Evolutionary conservation across 768 basidiomycete species (phyloP), one percentile per base, ranked within the genome.

Genomic region (Myochromella boudieri): DNA sequence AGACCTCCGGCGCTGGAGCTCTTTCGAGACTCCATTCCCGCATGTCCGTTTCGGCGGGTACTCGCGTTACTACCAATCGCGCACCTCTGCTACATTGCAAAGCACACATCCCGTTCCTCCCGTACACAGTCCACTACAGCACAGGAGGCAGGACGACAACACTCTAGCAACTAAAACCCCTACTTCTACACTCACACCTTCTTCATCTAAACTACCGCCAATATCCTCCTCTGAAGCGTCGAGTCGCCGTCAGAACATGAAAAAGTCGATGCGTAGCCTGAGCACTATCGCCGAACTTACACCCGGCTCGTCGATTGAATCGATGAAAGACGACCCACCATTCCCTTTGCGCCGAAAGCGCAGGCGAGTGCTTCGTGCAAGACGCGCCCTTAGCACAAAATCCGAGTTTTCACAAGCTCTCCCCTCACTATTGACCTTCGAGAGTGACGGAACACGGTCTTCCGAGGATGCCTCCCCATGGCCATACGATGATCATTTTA

Each of bases 41-140:
- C 59, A 59, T 4, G 68, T 75, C 24, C 60, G 66, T 2, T 55
- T 60, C 18, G 74, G 74, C 14, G 72, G 71, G n/a, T 75, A 75
- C 56, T 66, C 53, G 18, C 61, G 59, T 48, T 75, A 71, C 48
- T 75, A 75, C 52, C 54, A 57, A 34, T 51, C 50, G 11, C 55
- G 58, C 43, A 53, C 56, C 21, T 34, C 54, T 37, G 52, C 55
- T 3, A 37, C 49, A 21, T 55, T 46, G 10, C 56, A 46, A 44
- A 42, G 37, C 18, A 20, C 29, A 31, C 41, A 18, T 29, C 17
- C 41, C 3, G 18, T 18, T 15, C 46, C 28, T 32, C 28, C 18
- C 59, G 52, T 20, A 20, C 40, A 18, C 29, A 29, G n/a, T n/a
- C n/a, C n/a, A n/a, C n/a, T n/a, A n/a, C n/a, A n/a, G n/a, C n/a